Percentiles rank a stretch among this genome's conserved stretches.
Conservation (phyloP, 169 alveolate genomes). For the Cryptosporidium sp. region DNA sequence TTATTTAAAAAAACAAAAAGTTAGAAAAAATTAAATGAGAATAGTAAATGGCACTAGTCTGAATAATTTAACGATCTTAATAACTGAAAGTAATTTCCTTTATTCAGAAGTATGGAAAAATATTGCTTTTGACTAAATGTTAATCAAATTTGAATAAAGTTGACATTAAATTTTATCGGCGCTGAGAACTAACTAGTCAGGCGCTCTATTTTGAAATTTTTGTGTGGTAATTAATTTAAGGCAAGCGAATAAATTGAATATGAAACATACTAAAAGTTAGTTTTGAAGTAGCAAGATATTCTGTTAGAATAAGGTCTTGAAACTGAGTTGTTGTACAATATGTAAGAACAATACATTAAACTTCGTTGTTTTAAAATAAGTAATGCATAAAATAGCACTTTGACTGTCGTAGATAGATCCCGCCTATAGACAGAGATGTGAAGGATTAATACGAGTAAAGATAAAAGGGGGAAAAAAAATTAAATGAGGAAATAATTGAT, state of each 20-base stretch:
- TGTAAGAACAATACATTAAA: background rate
- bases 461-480: conserved; percentile 14
- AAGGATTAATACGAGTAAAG: conserved; percentile 69
- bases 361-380: background rate
- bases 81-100: background rate
- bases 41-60: background rate
- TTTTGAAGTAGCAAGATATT: background rate
- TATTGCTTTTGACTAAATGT: background rate
- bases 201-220: background rate
- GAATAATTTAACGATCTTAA: background rate
- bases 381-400: background rate
- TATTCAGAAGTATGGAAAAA: background rate
- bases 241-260: background rate
- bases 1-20: background rate
- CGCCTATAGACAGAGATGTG: conserved; percentile 76
- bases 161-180: conserved; percentile 11
- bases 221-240: conserved; percentile 7
- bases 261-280: background rate
- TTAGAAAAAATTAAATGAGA: background rate
- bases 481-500: conserved; percentile 39
- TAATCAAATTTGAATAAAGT: background rate
- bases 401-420: conserved; percentile 47
- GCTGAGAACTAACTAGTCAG: conserved; percentile 26
- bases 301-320: background rate
- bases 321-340: background rate